Conservation (phyloP, 1,284 basidiomycete genomes). For the Lignosus rhinocerotis region DNA sequence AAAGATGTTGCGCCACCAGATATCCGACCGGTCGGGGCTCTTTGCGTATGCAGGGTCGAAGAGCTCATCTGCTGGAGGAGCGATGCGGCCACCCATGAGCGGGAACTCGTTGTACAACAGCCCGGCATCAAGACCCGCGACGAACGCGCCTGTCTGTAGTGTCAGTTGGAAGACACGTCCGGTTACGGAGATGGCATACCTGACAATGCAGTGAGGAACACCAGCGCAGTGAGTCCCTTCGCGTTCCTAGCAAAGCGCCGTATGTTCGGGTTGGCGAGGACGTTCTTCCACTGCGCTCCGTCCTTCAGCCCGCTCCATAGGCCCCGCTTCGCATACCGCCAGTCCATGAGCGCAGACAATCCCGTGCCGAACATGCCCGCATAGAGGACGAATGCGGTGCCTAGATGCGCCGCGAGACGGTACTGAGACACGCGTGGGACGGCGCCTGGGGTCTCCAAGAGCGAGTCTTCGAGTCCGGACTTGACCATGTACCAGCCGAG, state of each 20-base stretch:
- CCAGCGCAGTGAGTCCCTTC: slow-evolving; percentile 69
- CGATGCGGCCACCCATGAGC: slow-evolving; percentile 88
- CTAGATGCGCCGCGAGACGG: slow-evolving; percentile 91
- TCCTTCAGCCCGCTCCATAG: slow-evolving; percentile 42
- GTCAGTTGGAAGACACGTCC: slow-evolving; percentile 2
- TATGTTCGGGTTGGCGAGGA: slow-evolving; percentile 59
- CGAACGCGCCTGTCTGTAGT: slow-evolving; percentile 81
- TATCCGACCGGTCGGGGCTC: slow-evolving; percentile 65
- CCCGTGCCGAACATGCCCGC: slow-evolving; percentile 89
- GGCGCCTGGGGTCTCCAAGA: slow-evolving; percentile 79
- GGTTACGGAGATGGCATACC: slow-evolving; percentile 45
- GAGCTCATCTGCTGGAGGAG: slow-evolving; percentile 85
- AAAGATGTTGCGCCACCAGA: slow-evolving; percentile 92
- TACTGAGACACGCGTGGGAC: slow-evolving; percentile 97
- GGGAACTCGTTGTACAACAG: slow-evolving; percentile 98
- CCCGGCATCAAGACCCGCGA: slow-evolving; percentile 96
- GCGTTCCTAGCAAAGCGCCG: slow-evolving; percentile 62
- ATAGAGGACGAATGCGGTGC: slow-evolving; percentile 89
- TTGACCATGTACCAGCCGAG: slow-evolving; percentile 99
- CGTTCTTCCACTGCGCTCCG: slow-evolving; percentile 48
- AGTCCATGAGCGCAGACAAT: slow-evolving; percentile 79
- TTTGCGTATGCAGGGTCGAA: slow-evolving; percentile 78
- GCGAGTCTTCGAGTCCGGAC: slow-evolving; percentile 85
- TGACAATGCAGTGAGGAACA: slow-evolving; percentile 89
- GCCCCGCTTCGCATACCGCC: slow-evolving; percentile 61